A percentile compares a stretch with the other conserved stretches of the same genome.
Evolutionary conservation across 768 basidiomycete species (phyloP).

Genomic region (Polyporus arcularius): DNA sequence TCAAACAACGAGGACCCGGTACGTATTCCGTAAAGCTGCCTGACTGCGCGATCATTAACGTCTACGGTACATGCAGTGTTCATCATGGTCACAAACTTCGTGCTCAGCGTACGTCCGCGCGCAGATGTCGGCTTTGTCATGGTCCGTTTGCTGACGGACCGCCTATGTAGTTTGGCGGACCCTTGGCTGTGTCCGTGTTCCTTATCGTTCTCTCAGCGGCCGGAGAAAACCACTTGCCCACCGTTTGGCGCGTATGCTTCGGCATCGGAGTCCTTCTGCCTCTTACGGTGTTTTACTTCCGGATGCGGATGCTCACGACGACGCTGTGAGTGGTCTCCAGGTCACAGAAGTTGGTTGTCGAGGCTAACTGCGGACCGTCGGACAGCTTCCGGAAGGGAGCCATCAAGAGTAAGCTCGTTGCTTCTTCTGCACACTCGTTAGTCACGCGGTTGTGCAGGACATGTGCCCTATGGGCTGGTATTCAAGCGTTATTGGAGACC

Average conservation of each 20-base stretch:
- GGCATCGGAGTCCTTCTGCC: constrained; percentile 65
- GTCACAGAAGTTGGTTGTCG: background rate
- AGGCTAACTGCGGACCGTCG: background rate
- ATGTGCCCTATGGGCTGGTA: constrained; percentile 62
- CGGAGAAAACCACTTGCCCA: constrained; percentile 58
- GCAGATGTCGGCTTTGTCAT: constrained; percentile 9
- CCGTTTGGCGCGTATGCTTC: constrained; percentile 70
- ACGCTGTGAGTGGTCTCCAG: constrained; percentile 41
- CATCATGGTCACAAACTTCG: constrained; percentile 76
- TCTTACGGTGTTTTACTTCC: constrained; percentile 69
- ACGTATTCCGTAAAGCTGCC: constrained; percentile 9
- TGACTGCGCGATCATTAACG: constrained; percentile 1
- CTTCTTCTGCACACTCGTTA: background rate
- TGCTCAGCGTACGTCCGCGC: constrained; percentile 51
- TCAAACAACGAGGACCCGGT: constrained; percentile 62
- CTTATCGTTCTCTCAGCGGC: constrained; percentile 69
- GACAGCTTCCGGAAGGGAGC: constrained; percentile 51
- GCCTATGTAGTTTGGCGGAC: constrained; percentile 56
- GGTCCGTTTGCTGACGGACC: constrained; percentile 12
- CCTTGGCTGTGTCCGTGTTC: constrained; percentile 66
- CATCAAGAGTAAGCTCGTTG: constrained; percentile 53
- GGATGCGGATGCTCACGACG: constrained; percentile 71
- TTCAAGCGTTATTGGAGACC: constrained; percentile 66
- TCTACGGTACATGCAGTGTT: constrained; percentile 45
- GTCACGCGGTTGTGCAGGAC: constrained; percentile 32